Evolutionary conservation across 768 basidiomycete genomes (phyloP).

Genomic region (Lactifluus piperatus): DNA sequence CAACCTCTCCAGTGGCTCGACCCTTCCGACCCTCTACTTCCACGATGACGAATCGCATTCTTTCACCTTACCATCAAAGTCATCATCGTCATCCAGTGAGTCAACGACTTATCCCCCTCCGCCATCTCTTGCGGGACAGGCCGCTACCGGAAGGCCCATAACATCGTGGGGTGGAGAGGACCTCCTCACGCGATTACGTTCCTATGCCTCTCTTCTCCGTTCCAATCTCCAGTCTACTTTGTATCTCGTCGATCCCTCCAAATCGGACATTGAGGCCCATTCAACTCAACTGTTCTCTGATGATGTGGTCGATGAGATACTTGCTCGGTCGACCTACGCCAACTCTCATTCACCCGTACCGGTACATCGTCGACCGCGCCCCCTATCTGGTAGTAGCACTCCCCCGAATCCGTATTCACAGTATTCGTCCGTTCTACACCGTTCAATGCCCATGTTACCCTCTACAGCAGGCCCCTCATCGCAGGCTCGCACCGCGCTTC

Average conservation of each 20-base stretch:
- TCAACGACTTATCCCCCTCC: slow-evolving; percentile 56
- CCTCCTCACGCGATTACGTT: slow-evolving; percentile 63
- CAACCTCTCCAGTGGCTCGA: slow-evolving; percentile 78
- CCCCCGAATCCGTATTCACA: slow-evolving; percentile 49
- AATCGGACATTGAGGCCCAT: slow-evolving; percentile 88
- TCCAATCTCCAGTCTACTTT: slow-evolving; percentile 79
- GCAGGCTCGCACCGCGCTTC: slow-evolving; percentile 68
- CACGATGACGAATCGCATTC: slow-evolving; percentile 96
- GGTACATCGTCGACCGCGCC: slow-evolving; percentile 69
- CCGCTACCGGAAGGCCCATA: slow-evolving; percentile 29
- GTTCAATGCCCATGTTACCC: slow-evolving; percentile 53
- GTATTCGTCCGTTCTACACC: slow-evolving; percentile 71
- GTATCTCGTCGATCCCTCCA: slow-evolving; percentile 88
- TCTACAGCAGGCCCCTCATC: slow-evolving; percentile 47
- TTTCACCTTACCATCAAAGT: slow-evolving; percentile 41
- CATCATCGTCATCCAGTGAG: slow-evolving; percentile 31
- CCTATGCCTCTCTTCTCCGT: slow-evolving; percentile 74
- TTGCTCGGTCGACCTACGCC: slow-evolving; percentile 67
- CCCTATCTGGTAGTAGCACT: slow-evolving; percentile 35
- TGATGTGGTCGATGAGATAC: slow-evolving; percentile 81
- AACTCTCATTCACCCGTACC: slow-evolving; percentile 78
- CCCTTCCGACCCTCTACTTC: slow-evolving; percentile 86
- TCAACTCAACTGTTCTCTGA: slow-evolving; percentile 78
- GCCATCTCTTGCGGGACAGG: slow-evolving; percentile 38
- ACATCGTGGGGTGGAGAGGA: slow-evolving; percentile 86